Conservation (phyloP, 2,329 filamentous ascomycete species). For the Ophiostoma ulmi region DNA sequence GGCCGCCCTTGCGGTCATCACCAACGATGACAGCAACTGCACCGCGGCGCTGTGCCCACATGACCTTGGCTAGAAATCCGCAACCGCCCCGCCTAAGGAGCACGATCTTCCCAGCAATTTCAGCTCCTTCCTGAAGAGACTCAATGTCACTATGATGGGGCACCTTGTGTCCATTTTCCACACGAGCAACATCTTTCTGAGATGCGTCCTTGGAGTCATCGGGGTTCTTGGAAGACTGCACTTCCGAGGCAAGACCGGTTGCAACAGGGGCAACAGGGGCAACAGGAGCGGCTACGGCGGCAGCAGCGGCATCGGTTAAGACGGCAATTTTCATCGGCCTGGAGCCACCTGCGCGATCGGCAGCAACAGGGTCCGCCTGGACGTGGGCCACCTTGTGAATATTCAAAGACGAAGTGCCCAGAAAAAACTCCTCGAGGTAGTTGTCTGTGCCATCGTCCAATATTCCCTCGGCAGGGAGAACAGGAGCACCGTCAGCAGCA, state of each 20-base stretch:
- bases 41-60: constrained; percentile 90
- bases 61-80: constrained; percentile 93
- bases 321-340: not conserved
- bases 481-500: constrained; percentile 29
- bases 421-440: constrained; percentile 59
- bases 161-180: constrained; percentile 1
- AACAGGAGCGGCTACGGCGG: too few species aligned
- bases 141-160: constrained; percentile 78
- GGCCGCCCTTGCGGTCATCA: constrained; percentile 83
- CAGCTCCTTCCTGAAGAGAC: constrained; percentile 81
- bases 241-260: not conserved
- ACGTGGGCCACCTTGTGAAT: constrained; percentile 14
- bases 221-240: not conserved
- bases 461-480: constrained; percentile 41
- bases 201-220: not conserved
- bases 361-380: not conserved
- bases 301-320: not conserved
- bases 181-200: not conserved
- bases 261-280: not conserved
- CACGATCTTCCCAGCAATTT: constrained; percentile 90
- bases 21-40: constrained; percentile 88
- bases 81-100: constrained; percentile 88
- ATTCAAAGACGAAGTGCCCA: not conserved
- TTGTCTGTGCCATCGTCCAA: constrained; percentile 77
- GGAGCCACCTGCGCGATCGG: not conserved